These are phyloP conservation scores for Digitaria exilis DNA, from an alignment of 202 grass and related monocot species.

Conservation along the genomic window DNA sequence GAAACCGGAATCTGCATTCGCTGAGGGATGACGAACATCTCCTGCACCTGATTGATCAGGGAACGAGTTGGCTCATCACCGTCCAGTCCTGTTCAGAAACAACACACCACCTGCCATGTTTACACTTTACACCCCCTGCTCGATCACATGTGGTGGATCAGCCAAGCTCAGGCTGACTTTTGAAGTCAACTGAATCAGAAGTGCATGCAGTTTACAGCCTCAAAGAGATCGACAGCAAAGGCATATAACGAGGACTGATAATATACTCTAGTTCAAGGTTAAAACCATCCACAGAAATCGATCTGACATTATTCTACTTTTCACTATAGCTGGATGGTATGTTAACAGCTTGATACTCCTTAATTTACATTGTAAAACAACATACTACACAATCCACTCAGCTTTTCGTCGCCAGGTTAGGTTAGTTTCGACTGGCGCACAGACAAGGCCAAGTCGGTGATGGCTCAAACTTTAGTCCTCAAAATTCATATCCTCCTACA, in stretches of 20 bases:
- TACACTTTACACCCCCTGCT: too few relatives aligned
- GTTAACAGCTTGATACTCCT: not conserved
- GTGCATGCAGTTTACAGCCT: not conserved
- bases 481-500: slow-evolving; percentile 21
- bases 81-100: too few relatives aligned
- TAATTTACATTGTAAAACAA: not conserved
- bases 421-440: not conserved
- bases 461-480: not conserved
- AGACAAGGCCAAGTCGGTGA: not conserved
- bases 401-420: slow-evolving; percentile 13
- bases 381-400: not conserved
- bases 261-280: not conserved
- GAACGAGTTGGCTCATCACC: too few relatives aligned
- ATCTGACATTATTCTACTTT: not conserved
- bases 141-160: not conserved
- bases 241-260: not conserved
- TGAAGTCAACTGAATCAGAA: not conserved
- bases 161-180: not conserved
- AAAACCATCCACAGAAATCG: slow-evolving; percentile 19
- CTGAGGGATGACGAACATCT: too few relatives aligned
- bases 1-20: not conserved
- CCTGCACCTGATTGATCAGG: too few relatives aligned
- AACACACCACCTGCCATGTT: too few relatives aligned
- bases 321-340: not conserved
- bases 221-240: too few relatives aligned